A percentile compares a stretch with the other conserved stretches of the same genome.
These are phyloP conservation scores for Vigna angularis DNA, from an alignment of 306 rosid genomes.

Conservation along the genomic window DNA sequence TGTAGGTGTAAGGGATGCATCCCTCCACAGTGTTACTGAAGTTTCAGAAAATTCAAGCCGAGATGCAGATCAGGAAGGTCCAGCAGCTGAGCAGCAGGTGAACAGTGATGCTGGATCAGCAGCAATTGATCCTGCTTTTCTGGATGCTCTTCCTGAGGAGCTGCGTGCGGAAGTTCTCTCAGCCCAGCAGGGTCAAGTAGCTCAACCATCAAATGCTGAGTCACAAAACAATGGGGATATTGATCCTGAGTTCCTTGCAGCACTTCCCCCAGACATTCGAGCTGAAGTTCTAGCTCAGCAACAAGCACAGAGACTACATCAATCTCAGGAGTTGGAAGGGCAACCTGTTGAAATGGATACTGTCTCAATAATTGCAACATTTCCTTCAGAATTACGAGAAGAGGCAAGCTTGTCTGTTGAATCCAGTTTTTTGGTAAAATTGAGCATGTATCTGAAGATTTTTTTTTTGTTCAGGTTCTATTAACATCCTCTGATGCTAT, in stretches of 20 bases:
- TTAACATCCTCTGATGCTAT: slow-evolving; percentile 95
- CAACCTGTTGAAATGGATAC: slow-evolving; percentile 99
- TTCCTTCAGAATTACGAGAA: slow-evolving; percentile 95
- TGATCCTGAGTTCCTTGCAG: slow-evolving; percentile 99
- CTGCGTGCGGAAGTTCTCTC: slow-evolving; percentile 98
- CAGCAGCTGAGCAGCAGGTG: slow-evolving; percentile 72
- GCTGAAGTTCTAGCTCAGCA: slow-evolving; percentile 99
- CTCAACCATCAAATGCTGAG: slow-evolving; percentile 73
- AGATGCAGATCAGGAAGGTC: slow-evolving; percentile 86
- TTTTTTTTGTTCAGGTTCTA: slow-evolving; percentile 67
- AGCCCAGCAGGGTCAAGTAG: slow-evolving; percentile 90
- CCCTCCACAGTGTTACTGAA: slow-evolving; percentile 91
- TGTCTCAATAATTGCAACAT: slow-evolving; percentile 96
- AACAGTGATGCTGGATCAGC: slow-evolving; percentile 82
- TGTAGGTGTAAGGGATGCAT: slow-evolving; percentile 77
- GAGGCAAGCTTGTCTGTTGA: slow-evolving; percentile 63
- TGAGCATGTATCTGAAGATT: slow-evolving; percentile 31
- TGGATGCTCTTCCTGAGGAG: slow-evolving; percentile 98
- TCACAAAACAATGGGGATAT: slow-evolving; percentile 83
- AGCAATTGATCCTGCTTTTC: slow-evolving; percentile 94
- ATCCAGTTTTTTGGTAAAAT: background rate
- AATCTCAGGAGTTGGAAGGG: slow-evolving; percentile 96
- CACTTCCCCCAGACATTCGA: slow-evolving; percentile 96
- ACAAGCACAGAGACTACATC: slow-evolving; percentile 93
- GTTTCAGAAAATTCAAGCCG: slow-evolving; percentile 93